Base-by-base conservation (phyloP, 2,329 filamentous ascomycete genomes). In the Lachnellula willkommii region DNA sequence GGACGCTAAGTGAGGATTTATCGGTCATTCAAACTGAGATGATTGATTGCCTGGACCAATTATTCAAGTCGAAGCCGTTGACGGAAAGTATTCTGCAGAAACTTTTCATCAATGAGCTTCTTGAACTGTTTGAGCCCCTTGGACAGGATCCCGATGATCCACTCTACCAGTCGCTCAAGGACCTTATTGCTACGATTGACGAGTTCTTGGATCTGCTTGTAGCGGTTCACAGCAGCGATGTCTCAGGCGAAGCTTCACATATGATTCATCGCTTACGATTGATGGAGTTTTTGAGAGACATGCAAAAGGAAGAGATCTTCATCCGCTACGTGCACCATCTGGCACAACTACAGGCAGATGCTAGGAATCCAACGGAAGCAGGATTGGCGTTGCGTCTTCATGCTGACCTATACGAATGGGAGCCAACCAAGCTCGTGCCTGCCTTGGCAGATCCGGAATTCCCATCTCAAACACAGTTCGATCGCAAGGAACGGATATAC, bases 241-340 rank as follows among this genome's bases (percentile, higher is more conserved):
- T 77, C 39, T 81, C 78, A 4, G 87, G 84, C 46, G 90, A 96
- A 67, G 85, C 89, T 1, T 87, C 88, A 7, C 84, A 89, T 58
- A 88, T 95, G 61, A 89, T 96, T 72, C 91, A 96, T 70, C 90
- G 90, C 0, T 75, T 97, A 51, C 84, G 90, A 54, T 77, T 97
- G 26, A 96, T 97, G 92, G 90, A 96, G 65, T 97, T 96, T 73
- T 80, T 97, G 64, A 88, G 91, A 62, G 91, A 96, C 68, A 95
- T 96, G 87, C 89, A 95, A 63, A 95, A 95, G 68, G 91, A 96
- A 70, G 92, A 96, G 66, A 96, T 96, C 55, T 97, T 96, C 71
- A 88, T 96, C 61, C 87, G 91, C 62, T 96, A 97, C 66, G 92
- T 97, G 14, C 93, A 97, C 69, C 91, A 96, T 71, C 79, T 97